Base-by-base conservation (phyloP, 176 grass and related monocot species). In the Aechmea fasciata region DNA sequence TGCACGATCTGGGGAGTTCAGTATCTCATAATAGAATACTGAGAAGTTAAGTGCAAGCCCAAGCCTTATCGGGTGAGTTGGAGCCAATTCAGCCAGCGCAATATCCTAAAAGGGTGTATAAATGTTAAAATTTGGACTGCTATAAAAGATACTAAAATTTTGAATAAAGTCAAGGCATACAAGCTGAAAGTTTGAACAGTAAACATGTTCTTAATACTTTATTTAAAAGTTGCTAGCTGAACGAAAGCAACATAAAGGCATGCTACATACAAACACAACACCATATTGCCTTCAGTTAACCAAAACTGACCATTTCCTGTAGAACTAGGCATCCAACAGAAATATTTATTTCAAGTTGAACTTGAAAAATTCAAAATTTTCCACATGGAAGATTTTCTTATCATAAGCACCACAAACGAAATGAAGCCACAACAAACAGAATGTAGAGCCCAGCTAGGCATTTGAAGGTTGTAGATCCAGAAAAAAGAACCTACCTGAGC, bases 1-100 rank as follows among this genome's bases (percentile, higher is more conserved):
- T 74, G 83, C 83, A 2, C 83, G 79, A 48, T 86, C 83, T 28
- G 83, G 75, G 2, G 83, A 86, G 66, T 81, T 86, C 11, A 86
- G 75, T 24, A 86, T 86, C 53, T 86, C 83, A 78, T 86, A 86
- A 68, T 86, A 86, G 47, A 86, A 86, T 66, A 86, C 83, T 25
- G 83, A 86, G 47, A 86, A 86, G 74, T 86, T 86, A 48, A 86
- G 51, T 49, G 83, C 83, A 69, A 86, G 74, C 48, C 83, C 83
- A 86, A 86, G 83, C 74, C 83, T 81, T 78, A 86, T 86, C 0
- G 83, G 83, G 64, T 86, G 83, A 26, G 83, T 86, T 20, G 83
- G 80, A 74, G 83, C 65, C 63, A 86, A 63, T 29, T 86, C 83
- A n/a, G 74, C 57, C 0, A 81, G 70, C 0, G 83, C 83, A 70